phyloP scores from a whole-genome alignment of 805 yeast genomes.

The Jamesozyma gamospora region DNA sequence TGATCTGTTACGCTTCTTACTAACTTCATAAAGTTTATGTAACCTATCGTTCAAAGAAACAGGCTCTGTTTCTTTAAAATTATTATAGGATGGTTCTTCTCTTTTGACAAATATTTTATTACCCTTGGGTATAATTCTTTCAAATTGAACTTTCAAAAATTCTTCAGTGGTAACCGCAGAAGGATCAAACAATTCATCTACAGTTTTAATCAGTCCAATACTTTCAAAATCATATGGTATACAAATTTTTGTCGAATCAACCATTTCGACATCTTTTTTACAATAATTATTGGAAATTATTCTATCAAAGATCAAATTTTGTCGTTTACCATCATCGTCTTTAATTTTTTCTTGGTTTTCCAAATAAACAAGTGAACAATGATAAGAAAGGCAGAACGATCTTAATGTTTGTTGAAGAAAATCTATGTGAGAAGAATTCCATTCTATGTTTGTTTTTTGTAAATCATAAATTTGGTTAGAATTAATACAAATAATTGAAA shows the following conservation, averaged over 20 bases:
- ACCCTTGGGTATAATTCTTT: background rate
- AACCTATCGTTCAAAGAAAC: background rate
- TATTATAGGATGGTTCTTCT: too few species aligned
- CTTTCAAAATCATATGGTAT: constrained; percentile 47
- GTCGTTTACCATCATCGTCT: background rate
- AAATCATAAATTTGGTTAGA: constrained; percentile 11
- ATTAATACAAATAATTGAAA: constrained; percentile 11
- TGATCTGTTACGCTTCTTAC: background rate
- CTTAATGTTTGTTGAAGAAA: constrained; percentile 20
- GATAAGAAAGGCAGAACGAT: constrained; percentile 11
- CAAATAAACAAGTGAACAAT: constrained; percentile 9
- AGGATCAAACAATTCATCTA: constrained; percentile 30
- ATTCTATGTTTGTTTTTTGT: constrained; percentile 11
- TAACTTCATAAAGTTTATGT: background rate
- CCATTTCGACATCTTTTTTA: constrained; percentile 8
- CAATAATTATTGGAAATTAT: constrained; percentile 2
- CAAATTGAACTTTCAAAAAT: background rate
- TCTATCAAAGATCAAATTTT: background rate
- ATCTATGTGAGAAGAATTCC: constrained; percentile 20
- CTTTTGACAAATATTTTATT: too few species aligned
- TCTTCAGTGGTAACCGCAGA: background rate
- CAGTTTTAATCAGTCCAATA: constrained; percentile 37
- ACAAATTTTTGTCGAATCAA: constrained; percentile 17
- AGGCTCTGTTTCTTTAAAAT: background rate
- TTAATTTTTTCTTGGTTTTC: constrained; percentile 1